Evolutionary conservation across 2,329 filamentous ascomycete genomes (phyloP).

Genomic region (Talaromyces sp.): DNA sequence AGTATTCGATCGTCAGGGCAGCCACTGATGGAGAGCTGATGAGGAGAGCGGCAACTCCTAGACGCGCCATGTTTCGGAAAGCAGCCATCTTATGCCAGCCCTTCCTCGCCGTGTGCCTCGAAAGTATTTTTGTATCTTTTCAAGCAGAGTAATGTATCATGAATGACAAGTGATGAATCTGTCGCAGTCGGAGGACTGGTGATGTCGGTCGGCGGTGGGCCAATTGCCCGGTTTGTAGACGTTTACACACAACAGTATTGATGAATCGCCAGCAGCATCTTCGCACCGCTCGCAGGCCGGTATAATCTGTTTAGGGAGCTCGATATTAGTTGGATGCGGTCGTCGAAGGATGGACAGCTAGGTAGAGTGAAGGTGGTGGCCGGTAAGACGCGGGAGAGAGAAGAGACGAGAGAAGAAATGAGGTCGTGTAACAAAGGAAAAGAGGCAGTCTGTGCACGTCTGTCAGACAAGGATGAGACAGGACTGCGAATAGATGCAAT

Average conservation of each 20-base stretch:
- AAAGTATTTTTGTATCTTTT: not conserved
- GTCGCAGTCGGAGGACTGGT: not conserved
- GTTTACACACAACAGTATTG: slow-evolving; percentile 5
- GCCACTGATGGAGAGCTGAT: slow-evolving; percentile 27
- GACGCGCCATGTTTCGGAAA: slow-evolving; percentile 2
- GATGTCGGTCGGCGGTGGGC: not conserved
- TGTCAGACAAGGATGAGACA: not conserved
- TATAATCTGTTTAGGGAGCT: not conserved
- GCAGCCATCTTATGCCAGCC: not conserved
- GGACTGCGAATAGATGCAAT: not conserved
- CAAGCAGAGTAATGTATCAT: not conserved
- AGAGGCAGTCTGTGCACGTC: not conserved
- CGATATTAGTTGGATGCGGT: not conserved
- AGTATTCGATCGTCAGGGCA: slow-evolving; percentile 38
- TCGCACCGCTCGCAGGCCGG: slow-evolving; percentile 6
- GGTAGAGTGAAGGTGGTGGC: not conserved
- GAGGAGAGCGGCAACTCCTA: slow-evolving; percentile 27
- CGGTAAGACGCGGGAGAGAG: not conserved
- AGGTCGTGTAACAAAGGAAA: slow-evolving; percentile 3
- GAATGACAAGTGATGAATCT: not conserved
- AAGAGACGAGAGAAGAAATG: not conserved
- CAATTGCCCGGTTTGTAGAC: slow-evolving; percentile 3
- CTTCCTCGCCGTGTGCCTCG: not conserved
- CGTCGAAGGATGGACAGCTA: not conserved
- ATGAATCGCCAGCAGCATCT: slow-evolving; percentile 12